Base-by-base conservation (phyloP, 2,329 filamentous ascomycete species). In the Fusarium foetens region DNA sequence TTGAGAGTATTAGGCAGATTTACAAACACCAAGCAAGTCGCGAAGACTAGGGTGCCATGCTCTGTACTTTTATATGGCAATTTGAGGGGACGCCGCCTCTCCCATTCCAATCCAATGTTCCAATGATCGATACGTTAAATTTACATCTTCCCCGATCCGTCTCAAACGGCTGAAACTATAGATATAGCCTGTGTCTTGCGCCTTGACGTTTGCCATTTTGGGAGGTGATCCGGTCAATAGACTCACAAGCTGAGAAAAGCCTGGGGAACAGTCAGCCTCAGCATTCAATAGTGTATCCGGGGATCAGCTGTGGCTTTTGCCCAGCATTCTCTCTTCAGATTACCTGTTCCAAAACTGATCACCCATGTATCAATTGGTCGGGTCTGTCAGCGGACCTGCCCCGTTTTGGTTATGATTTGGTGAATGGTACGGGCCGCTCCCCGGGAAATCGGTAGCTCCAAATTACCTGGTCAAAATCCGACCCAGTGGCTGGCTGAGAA, bases 401-500 rank as follows among this genome's bases (percentile, higher is more conserved):
- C 13, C 31, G 5, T 49, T 27, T 4, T 5, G 27, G 31, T 16
- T 36, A 8, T 48, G 12, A 35, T 35, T 57, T 7, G 29, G 29
- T 57, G 54, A 57, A 49, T 36, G 54, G 54, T 49, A 36, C 54
- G 41, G 54, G 31, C 54, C 54, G 54, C 29, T 11, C 54, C 7
- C 31, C 2, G 14, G 14, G 23, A 27, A 36, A 36, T 36, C 41
- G 19, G 49, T 57, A 57, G 54, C n/a, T 21, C 21, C 31, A 48
- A 19, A 48, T 17, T 9, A 27, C 13, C 29, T 33, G 41, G 48
- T 10, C 27, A 35, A 7, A 21, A 41, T 16, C 2, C 10, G 23
- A 17, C 5, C 6, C 10, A 23, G 66, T 59, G 69, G 68, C 53
- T 51, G 55, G 68, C 68, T 71, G 68, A 65, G 43, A 36, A 29